A percentile compares a stretch with the other conserved stretches of the same genome.
Conservation (phyloP, 768 basidiomycete genomes). For the Suillus subluteus region DNA sequence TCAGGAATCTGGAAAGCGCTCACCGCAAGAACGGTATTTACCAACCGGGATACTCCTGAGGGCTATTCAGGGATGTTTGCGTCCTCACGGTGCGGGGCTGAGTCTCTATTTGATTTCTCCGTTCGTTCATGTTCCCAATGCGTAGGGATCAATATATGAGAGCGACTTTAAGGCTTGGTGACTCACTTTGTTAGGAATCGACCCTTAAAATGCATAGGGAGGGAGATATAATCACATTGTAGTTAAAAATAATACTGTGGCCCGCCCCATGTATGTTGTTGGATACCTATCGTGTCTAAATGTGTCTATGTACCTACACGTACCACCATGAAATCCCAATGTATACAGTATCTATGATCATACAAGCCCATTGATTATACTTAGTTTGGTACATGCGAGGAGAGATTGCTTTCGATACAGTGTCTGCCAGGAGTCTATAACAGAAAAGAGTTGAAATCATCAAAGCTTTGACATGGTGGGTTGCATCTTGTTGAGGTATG, state of each 20-base stretch:
- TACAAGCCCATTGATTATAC: not conserved
- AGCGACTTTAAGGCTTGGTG: not conserved
- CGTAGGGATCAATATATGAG: not conserved
- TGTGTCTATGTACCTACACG: not conserved
- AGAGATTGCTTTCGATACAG: constrained; percentile 8
- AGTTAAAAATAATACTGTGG: not conserved
- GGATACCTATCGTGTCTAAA: not conserved
- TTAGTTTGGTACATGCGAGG: not conserved
- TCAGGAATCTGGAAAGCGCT: constrained; percentile 3
- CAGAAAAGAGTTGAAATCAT: constrained; percentile 16
- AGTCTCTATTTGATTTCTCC: not conserved
- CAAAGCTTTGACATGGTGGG: constrained; percentile 54
- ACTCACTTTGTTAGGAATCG: not conserved
- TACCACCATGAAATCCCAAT: constrained; percentile 3
- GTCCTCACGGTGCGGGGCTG: not conserved
- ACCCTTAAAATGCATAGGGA: not conserved
- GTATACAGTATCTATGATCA: constrained; percentile 8
- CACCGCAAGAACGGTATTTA: constrained; percentile 6
- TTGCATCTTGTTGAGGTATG: constrained; percentile 76
- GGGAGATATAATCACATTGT: not conserved
- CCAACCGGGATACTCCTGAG: not conserved
- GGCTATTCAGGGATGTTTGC: not conserved
- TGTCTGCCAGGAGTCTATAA: not conserved
- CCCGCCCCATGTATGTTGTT: not conserved
- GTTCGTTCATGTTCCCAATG: not conserved